A percentile compares a stretch with the other conserved stretches of the same genome.
phyloP scores from a whole-genome alignment of 2,329 filamentous ascomycete genomes.

The Neofusicoccum sp. region DNA sequence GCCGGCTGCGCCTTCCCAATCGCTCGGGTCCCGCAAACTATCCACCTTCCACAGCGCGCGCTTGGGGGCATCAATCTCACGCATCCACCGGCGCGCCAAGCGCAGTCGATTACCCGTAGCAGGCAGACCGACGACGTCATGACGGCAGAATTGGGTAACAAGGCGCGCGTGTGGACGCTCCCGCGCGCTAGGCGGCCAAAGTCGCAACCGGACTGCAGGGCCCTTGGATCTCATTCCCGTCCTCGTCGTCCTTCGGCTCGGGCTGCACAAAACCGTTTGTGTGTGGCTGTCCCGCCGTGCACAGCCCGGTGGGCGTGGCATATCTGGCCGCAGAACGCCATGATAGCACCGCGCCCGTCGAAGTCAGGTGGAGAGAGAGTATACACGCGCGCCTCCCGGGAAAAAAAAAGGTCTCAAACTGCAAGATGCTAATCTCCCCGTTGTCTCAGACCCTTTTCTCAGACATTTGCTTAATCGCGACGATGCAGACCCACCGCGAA shows the following conservation, averaged over 20 bases:
- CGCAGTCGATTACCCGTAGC: neutral
- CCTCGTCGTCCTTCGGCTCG: neutral
- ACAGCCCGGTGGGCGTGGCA: neutral
- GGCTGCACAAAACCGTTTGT: conserved; percentile 8
- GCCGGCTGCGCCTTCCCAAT: neutral
- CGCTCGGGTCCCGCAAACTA: neutral
- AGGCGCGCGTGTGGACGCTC: neutral
- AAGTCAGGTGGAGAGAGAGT: neutral
- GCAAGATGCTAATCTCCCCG: neutral
- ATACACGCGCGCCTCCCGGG: neutral
- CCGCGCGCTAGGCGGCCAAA: conserved; percentile 7
- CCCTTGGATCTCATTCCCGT: neutral
- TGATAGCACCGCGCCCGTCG: neutral
- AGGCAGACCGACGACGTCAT: conserved; percentile 5
- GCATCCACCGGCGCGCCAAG: neutral
- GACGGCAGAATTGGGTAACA: neutral
- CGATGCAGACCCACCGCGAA: neutral
- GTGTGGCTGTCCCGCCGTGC: neutral
- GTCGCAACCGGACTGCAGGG: neutral
- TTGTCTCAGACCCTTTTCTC: conserved; percentile 11
- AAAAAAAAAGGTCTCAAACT: neutral
- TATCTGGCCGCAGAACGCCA: neutral
- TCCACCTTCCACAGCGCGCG: neutral
- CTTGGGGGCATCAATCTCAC: neutral
- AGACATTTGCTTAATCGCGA: neutral